Percentiles rank a stretch among this genome's conserved stretches.
phyloP scores from a whole-genome alignment of 2,329 filamentous ascomycete species.

The Macrophomina pseudophaseolina region DNA sequence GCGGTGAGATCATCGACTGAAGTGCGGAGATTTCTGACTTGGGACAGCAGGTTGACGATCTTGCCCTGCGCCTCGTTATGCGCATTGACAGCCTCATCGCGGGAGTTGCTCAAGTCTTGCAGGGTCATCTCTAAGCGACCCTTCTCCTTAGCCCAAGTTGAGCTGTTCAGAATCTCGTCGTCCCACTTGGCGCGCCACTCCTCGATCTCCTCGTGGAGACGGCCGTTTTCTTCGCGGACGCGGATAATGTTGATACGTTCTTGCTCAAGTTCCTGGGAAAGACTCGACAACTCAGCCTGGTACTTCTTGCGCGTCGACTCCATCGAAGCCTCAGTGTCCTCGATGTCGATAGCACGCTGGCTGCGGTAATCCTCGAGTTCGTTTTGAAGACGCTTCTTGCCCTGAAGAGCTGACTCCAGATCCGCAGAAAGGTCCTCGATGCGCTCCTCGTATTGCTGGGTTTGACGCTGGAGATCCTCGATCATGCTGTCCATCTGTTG shows the following conservation, averaged over 20 bases:
- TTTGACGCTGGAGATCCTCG: constrained; percentile 88
- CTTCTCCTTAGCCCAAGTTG: constrained; percentile 98
- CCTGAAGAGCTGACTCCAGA: constrained; percentile 80
- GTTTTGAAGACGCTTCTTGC: constrained; percentile 93
- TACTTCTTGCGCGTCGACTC: constrained; percentile 98
- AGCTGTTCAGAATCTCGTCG: constrained; percentile 95
- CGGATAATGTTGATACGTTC: constrained; percentile 89
- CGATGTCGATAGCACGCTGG: constrained; percentile 92
- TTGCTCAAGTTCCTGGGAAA: constrained; percentile 91
- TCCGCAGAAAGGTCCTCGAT: constrained; percentile 92
- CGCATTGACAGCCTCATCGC: constrained; percentile 89
- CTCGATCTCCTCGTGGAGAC: constrained; percentile 93
- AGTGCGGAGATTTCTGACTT: constrained; percentile 82
- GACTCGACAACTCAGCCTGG: constrained; percentile 84
- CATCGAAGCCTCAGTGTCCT: constrained; percentile 94
- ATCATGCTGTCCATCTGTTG: constrained; percentile 86
- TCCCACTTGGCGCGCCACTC: constrained; percentile 97
- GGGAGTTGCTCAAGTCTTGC: constrained; percentile 85
- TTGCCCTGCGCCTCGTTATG: constrained; percentile 96
- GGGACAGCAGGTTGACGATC: constrained; percentile 86
- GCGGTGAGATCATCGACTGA: constrained; percentile 83
- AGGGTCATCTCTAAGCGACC: constrained; percentile 86
- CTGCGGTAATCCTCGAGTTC: constrained; percentile 97
- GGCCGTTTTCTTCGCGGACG: constrained; percentile 80
- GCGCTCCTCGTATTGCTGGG: constrained; percentile 87